Conservation (phyloP, 148 eudicot genomes). For the Pharnaceum exiguum region DNA sequence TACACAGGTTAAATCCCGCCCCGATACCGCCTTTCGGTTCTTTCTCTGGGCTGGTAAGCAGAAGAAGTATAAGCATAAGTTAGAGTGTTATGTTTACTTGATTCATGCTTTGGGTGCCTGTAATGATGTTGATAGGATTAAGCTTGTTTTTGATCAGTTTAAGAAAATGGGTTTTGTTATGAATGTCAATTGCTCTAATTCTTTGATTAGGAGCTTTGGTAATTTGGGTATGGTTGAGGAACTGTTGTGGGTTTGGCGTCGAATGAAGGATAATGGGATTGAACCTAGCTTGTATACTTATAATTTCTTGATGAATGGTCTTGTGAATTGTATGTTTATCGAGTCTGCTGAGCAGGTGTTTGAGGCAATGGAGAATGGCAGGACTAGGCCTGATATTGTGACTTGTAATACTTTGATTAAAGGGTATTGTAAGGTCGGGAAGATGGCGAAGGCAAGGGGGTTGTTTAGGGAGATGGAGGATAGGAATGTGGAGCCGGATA, state of each 20-base stretch:
- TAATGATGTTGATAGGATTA: slow-evolving; percentile 51
- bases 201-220: slow-evolving; percentile 83
- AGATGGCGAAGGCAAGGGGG: slow-evolving; percentile 60
- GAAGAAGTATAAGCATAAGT: slow-evolving; percentile 51
- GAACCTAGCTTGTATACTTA: slow-evolving; percentile 80
- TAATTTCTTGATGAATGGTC: slow-evolving; percentile 79
- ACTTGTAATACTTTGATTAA: slow-evolving; percentile 89
- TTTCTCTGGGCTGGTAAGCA: slow-evolving; percentile 89
- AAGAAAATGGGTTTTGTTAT: slow-evolving; percentile 48
- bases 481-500: slow-evolving; percentile 61
- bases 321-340: slow-evolving; percentile 49
- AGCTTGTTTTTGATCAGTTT: slow-evolving; percentile 43
- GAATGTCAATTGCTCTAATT: slow-evolving; percentile 49
- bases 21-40: slow-evolving; percentile 56
- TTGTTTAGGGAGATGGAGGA: slow-evolving; percentile 72
- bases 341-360: slow-evolving; percentile 86
- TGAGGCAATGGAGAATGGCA: slow-evolving; percentile 80
- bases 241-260: slow-evolving; percentile 85
- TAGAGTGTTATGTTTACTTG: slow-evolving; percentile 73
- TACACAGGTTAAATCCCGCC: slow-evolving; percentile 26
- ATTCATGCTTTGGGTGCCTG: slow-evolving; percentile 44
- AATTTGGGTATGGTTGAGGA: slow-evolving; percentile 88
- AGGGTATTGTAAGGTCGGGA: slow-evolving; percentile 83
- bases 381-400: slow-evolving; percentile 67
- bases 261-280: slow-evolving; percentile 71